Evolutionary conservation across 1,284 basidiomycete genomes (phyloP).

Genomic region (Schizophyllum commune): DNA sequence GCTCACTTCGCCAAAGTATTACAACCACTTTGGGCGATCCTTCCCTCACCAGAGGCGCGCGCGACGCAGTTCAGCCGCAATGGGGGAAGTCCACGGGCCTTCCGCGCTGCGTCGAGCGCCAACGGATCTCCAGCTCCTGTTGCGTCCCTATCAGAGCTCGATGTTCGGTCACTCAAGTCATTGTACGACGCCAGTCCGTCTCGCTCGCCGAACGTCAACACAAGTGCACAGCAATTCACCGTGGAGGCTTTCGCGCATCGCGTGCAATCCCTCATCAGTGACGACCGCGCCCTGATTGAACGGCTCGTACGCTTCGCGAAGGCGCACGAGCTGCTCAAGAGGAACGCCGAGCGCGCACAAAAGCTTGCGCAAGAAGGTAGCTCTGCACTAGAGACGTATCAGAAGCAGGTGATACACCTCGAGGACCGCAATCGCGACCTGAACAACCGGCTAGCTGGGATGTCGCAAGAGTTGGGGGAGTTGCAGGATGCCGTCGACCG

Average conservation of each 20-base stretch:
- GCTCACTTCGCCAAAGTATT: conserved; percentile 56
- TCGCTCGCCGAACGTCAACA: conserved; percentile 26
- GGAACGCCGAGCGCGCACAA: conserved; percentile 84
- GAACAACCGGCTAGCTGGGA: conserved; percentile 34
- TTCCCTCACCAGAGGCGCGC: conserved; percentile 75
- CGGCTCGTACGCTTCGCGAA: conserved; percentile 76
- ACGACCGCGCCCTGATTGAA: conserved; percentile 78
- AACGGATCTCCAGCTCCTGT: conserved; percentile 29
- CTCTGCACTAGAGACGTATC: conserved; percentile 75
- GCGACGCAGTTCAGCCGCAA: conserved; percentile 43
- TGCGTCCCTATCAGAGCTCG: conserved; percentile 67
- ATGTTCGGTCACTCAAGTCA: conserved; percentile 69
- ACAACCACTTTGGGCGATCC: conserved; percentile 66
- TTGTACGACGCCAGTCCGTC: conserved; percentile 49
- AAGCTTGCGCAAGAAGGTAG: conserved; percentile 80
- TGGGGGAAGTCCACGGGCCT: conserved; percentile 31
- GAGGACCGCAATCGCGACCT: conserved; percentile 59
- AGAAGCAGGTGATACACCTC: conserved; percentile 73
- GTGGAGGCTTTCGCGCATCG: conserved; percentile 70
- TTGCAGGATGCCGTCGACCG: conserved; percentile 59
- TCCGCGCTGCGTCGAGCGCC: conserved; percentile 39
- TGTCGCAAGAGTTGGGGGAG: conserved; percentile 50
- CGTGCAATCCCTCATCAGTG: conserved; percentile 70
- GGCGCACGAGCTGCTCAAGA: conserved; percentile 82
- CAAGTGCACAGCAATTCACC: conserved; percentile 37